Conservation (phyloP, 75 land plant genomes). For the Selaginella moellendorffii region DNA sequence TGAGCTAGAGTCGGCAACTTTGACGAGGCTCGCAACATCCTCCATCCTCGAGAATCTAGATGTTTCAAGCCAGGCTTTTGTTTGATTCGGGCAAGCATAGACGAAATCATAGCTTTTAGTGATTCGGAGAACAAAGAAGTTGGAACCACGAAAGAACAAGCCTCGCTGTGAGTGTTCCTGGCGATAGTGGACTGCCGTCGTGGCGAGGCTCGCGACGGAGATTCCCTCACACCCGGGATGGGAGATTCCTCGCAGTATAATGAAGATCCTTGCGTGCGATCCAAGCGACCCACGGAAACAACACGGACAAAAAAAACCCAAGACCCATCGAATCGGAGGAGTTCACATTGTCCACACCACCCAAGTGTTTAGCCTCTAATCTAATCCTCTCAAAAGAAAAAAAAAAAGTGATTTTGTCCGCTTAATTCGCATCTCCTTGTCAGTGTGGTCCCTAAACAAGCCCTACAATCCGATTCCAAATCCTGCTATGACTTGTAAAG, state of each 20-base stretch:
- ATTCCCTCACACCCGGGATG: neutral
- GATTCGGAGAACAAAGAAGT: no score
- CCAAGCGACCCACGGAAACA: neutral
- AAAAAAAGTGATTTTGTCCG: neutral
- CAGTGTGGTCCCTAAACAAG: neutral
- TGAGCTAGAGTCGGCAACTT: no score
- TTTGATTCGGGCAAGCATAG: no score
- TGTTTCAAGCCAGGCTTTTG: no score
- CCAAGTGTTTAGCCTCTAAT: neutral
- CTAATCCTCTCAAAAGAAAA: no score
- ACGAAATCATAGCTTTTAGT: no score
- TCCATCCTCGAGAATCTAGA: no score
- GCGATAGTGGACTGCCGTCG: neutral
- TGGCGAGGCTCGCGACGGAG: neutral
- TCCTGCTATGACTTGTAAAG: no score
- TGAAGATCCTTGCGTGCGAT: neutral
- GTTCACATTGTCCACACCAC: neutral
- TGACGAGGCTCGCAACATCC: no score
- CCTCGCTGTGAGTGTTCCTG: neutral
- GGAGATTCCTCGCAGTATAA: neutral
- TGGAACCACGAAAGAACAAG: no score
- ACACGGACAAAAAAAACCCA: neutral
- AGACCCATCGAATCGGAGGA: neutral
- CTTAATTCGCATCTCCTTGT: neutral
- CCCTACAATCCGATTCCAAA: slow-evolving; percentile 1